phyloP scores from a whole-genome alignment of 805 yeast species.

The Danielia reshetovae region DNA sequence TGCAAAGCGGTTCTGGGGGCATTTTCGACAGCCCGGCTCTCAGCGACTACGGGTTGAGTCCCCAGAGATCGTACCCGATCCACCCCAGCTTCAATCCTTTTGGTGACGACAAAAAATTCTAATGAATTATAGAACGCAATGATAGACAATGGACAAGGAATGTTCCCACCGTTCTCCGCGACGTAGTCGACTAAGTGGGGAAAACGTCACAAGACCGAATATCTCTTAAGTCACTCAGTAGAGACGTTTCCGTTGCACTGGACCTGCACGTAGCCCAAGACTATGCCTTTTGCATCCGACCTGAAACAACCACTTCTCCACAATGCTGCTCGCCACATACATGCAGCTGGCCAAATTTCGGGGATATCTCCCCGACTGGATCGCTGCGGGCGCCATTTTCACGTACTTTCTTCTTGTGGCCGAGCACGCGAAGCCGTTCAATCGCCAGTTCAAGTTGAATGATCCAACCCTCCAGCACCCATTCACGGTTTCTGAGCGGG shows the following conservation, averaged over 20 bases:
- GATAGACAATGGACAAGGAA: not conserved
- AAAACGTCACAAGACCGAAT: too few relatives aligned
- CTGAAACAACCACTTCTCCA: not conserved
- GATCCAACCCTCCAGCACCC: conserved; percentile 36
- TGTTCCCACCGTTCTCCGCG: too few relatives aligned
- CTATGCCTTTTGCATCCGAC: not conserved
- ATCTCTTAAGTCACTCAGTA: too few relatives aligned
- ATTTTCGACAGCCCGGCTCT: not conserved
- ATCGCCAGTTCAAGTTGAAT: conserved; percentile 29
- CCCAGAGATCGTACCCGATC: conserved; percentile 10
- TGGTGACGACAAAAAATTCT: conserved; percentile 6
- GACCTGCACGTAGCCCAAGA: too few relatives aligned
- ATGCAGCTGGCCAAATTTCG: conserved; percentile 17
- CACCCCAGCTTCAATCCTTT: conserved; percentile 14
- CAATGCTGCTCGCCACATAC: conserved; percentile 13
- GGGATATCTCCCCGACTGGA: conserved; percentile 30
- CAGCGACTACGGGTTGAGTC: not conserved
- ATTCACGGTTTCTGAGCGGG: conserved; percentile 28
- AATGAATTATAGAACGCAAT: conserved; percentile 1
- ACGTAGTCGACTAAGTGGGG: too few relatives aligned
- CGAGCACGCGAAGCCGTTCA: conserved; percentile 31
- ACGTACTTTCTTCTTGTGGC: conserved; percentile 27
- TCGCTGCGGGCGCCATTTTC: conserved; percentile 19
- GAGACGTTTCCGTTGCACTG: too few relatives aligned
- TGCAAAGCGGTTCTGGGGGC: too few relatives aligned